Evolutionary conservation across 2,329 filamentous ascomycete genomes (phyloP).

Genomic region (Trichoderma guizhouense): DNA sequence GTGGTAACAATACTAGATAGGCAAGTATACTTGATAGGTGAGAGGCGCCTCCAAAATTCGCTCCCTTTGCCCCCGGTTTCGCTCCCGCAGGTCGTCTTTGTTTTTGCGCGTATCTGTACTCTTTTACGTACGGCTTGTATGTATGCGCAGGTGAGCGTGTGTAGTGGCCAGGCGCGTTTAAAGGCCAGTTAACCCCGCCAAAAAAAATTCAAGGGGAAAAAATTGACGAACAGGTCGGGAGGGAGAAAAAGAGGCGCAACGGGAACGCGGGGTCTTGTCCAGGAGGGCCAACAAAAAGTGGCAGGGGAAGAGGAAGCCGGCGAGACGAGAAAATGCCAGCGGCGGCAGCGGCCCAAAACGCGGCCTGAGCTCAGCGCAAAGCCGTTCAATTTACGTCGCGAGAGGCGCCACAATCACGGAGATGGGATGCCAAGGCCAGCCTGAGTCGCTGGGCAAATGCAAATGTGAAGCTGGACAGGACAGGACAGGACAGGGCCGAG

Average conservation of each 20-base stretch:
- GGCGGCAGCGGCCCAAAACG: constrained; percentile 15
- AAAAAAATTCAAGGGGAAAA: constrained; percentile 15
- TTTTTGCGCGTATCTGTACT: neutral
- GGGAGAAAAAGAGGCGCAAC: constrained; percentile 8
- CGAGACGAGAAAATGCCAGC: constrained; percentile 4
- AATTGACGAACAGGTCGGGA: neutral
- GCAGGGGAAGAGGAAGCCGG: neutral
- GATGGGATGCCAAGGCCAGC: constrained; percentile 6
- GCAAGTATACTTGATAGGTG: neutral
- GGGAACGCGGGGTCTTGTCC: constrained; percentile 16
- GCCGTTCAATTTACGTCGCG: constrained; percentile 16
- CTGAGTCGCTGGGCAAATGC: neutral
- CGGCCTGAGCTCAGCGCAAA: constrained; percentile 14
- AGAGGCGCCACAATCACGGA: constrained; percentile 10
- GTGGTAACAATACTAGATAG: neutral
- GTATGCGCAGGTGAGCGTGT: neutral
- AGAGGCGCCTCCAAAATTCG: neutral
- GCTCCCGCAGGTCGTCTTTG: neutral
- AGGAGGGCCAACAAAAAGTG: constrained; percentile 1
- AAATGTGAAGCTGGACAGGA: neutral
- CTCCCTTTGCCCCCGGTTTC: neutral
- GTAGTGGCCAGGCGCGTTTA: constrained; percentile 15
- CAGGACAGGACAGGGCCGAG: neutral
- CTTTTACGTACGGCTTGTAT: neutral
- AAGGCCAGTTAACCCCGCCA: constrained; percentile 16